Base-by-base conservation (phyloP, 257 asterid genomes). In the Rauvolfia tetraphylla region DNA sequence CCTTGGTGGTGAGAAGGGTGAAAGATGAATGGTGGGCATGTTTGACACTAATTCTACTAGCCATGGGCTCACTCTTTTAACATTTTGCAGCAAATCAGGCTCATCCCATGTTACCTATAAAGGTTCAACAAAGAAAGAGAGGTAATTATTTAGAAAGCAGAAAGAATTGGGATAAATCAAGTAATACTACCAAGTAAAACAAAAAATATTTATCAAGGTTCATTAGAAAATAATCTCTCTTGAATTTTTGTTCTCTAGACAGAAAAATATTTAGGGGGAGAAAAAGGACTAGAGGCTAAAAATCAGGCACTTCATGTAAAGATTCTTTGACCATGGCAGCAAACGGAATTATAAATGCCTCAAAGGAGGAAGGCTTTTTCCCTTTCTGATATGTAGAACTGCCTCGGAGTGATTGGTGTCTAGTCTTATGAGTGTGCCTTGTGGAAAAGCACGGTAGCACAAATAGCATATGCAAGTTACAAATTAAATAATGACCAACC, bases 11-110 rank as follows among this genome's bases (percentile, higher is more conserved):
- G 96, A 82, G 80, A 91, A 91, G 7, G 92, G 90, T 59, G 95
- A 89, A 76, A 91, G 86, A 81, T 88, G 93, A 63, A 89, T 79
- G 8, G 93, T 42, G 7, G 94, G 93, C 89, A 90, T 84, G 89
- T 83, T 89, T 20, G 95, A 88, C 33, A 91, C 97, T 69, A 91
- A 76, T 75, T 91, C 96, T 54, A 93, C 95, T 22, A 87, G 88
- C 98, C 98, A 93, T 11, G 98, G 98, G 85, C 83, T 93, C 73
- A 93, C 96, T 4, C 92, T 90, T 78, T 89, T 93, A 81, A 93
- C 98, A 17, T 93, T 91, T 81, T 86, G 97, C 12, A 93, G 96
- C 76, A 91, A 85, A 80, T 91, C 98, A 2, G 98, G 97, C 84
- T 91, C 98, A 65, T 93, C 98, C 98, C 98, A 93, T 2, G 84